Base-by-base conservation (phyloP, 2,329 filamentous ascomycete species). In the Nemania bipapillata region DNA sequence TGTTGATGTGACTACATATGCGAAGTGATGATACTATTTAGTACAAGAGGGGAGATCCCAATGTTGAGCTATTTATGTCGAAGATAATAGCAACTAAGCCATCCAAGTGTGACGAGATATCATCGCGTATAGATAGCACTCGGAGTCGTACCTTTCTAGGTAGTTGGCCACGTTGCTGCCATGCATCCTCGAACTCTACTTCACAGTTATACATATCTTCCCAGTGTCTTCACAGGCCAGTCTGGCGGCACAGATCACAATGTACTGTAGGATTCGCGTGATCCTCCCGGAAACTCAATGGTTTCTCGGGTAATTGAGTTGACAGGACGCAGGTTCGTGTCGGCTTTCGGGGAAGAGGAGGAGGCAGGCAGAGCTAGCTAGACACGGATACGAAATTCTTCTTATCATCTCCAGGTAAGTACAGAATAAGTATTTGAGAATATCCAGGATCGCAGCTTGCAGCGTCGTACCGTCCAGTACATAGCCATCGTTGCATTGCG, bases 1-100 rank as follows among this genome's bases (percentile, higher is more conserved):
- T 42, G 42, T 35, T 20, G 32, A 62, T 47, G 64, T 65, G 70
- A 65, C 61, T 24, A 67, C 56, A 63, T 60, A 67, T 68, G 67
- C 61, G 54, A 65, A 37, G 57, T 66, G 58, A 64, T 47, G 37
- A 30, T 54, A 47, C 32, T 57, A 45, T 37, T n/a, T 56, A 53
- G 24, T 30, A 35, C 20, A 53, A 63, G 24, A 53, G 9, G 40
- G 15, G 40, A 45, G 45, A 20, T 57, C 37, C 40, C 35, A 45
- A 50, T 30, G 42, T 11, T 56, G 58, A 40, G 53, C 42, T 66
- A 66, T 60, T 66, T 63, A 62, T 37, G 56, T 52, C 17, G 28
- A 65, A 3, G 12, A n/a, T 4, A 47, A 65, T 28, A 20, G 20
- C 11, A 32, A 53, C 28, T 26, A 17, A 63, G 24, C 22, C 17